Evolutionary conservation across 2,329 filamentous ascomycete genomes (phyloP).

Genomic region (Pleurostoma richardsiae): DNA sequence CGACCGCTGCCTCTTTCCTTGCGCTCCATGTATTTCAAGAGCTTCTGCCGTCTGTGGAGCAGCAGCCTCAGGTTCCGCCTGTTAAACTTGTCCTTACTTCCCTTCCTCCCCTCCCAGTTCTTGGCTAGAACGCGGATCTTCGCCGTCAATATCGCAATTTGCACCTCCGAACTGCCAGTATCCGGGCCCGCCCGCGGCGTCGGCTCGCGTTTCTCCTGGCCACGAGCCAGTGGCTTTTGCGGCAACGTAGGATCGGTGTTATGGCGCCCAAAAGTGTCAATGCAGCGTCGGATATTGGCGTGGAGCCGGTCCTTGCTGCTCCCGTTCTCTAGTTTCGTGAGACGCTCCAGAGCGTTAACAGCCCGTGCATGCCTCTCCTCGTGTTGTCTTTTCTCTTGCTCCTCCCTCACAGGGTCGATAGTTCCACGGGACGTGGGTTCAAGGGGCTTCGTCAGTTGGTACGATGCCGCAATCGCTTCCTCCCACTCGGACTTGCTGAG

Average conservation of each 20-base stretch:
- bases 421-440: conserved; percentile 22
- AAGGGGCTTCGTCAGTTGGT: conserved; percentile 59
- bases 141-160: conserved; percentile 88
- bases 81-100: conserved; percentile 86
- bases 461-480: conserved; percentile 61
- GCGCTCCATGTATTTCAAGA: conserved; percentile 77
- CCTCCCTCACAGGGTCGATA: conserved; percentile 33
- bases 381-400: conserved; percentile 32
- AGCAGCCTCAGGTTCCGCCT: conserved; percentile 83
- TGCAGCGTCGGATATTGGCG: conserved; percentile 77
- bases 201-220: conserved; percentile 31
- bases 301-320: conserved; percentile 74
- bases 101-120: conserved; percentile 60
- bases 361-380: conserved; percentile 60
- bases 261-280: conserved; percentile 87
- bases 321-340: conserved; percentile 71
- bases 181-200: conserved; percentile 73
- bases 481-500: conserved; percentile 64
- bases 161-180: conserved; percentile 95
- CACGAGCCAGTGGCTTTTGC: conserved; percentile 49
- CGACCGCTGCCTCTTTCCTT: conserved; percentile 89
- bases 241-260: conserved; percentile 70
- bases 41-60: conserved; percentile 83
- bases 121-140: conserved; percentile 83
- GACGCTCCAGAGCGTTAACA: conserved; percentile 70